Base-by-base conservation (phyloP, 257 asterid genomes). In the Solanum megistacrolobum region DNA sequence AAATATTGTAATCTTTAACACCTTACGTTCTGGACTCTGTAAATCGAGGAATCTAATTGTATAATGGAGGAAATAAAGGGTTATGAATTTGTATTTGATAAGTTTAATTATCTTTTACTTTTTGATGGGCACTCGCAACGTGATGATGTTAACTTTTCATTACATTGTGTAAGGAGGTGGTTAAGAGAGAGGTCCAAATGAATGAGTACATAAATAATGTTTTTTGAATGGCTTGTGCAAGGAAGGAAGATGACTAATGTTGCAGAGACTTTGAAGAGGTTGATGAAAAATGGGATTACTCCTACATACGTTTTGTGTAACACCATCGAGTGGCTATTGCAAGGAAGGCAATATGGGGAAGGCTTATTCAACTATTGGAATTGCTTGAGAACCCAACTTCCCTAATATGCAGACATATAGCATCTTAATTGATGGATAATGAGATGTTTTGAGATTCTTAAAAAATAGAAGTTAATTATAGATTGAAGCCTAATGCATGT, bases 361-460 rank as follows among this genome's bases (percentile, higher is more conserved):
- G 89, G 98, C 97, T 2, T 84, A 90, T 88, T 18, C 72, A 52
- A 16, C 88, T 31, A 88, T 93, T 83, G 95, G 90, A 88, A 87
- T 93, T 96, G 86, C 97, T 94, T 60, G 82, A 93, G 60, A 48
- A 48, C 60, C 60, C 60, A 48, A 48, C 88, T 75, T 87, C 82
- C 98, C 96, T 5, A 88, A 88, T 83, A 89, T 94, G 32, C 93
- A 91, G 92, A 93, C 98, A 4, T 95, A 92, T 87, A 93, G 92
- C 91, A 95, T 94, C 87, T 91, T 95, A 79, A 91, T 94, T 29
- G 89, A 91, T 55, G 98, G 95, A 73, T 92, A 90, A 94, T 92
- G 36, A 91, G 83, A 90, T 93, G 98, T 89, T 90, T 94, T 58
- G 88, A 91, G 90, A 90, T 93, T 90, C 93, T 95, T 52, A 93